A percentile compares a stretch with the other conserved stretches of the same genome.
Conservation (phyloP, 2,329 filamentous ascomycete genomes). For the Chaetomium sp. region DNA sequence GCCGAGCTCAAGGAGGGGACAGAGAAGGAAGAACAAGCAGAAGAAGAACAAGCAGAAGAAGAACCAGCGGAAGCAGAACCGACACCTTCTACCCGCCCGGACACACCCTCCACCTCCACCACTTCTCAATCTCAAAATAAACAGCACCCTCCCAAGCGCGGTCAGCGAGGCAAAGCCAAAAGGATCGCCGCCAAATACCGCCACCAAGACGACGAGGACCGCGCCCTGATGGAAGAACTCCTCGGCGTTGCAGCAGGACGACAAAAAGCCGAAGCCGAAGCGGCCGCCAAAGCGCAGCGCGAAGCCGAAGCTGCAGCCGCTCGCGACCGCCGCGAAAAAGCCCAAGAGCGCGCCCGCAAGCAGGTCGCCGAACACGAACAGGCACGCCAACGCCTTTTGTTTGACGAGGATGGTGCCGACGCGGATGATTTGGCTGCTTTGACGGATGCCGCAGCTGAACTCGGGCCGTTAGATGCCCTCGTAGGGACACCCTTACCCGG, state of each 20-base stretch:
- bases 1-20: too few species aligned
- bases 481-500: constrained; percentile 72
- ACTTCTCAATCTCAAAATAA: constrained; percentile 32
- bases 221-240: constrained; percentile 73
- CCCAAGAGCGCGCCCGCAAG: constrained; percentile 71
- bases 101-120: constrained; percentile 26
- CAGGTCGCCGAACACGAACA: constrained; percentile 74
- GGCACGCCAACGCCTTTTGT: constrained; percentile 49
- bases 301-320: constrained; percentile 68
- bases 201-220: constrained; percentile 90
- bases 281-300: constrained; percentile 57
- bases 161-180: constrained; percentile 76
- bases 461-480: constrained; percentile 70
- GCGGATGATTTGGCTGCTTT: constrained; percentile 55
- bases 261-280: constrained; percentile 62
- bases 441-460: constrained; percentile 44
- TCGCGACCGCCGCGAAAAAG: constrained; percentile 67
- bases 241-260: constrained; percentile 68
- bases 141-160: constrained; percentile 50
- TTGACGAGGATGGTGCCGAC: constrained; percentile 54
- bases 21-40: too few species aligned
- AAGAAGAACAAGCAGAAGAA: too few species aligned
- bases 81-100: constrained; percentile 17
- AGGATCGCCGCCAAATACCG: constrained; percentile 87
- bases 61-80: too few species aligned